Percentiles rank a stretch among this genome's conserved stretches.
Evolutionary conservation across 176 grass and related monocot species (phyloP).

Genomic region (Triticum monococcum): DNA sequence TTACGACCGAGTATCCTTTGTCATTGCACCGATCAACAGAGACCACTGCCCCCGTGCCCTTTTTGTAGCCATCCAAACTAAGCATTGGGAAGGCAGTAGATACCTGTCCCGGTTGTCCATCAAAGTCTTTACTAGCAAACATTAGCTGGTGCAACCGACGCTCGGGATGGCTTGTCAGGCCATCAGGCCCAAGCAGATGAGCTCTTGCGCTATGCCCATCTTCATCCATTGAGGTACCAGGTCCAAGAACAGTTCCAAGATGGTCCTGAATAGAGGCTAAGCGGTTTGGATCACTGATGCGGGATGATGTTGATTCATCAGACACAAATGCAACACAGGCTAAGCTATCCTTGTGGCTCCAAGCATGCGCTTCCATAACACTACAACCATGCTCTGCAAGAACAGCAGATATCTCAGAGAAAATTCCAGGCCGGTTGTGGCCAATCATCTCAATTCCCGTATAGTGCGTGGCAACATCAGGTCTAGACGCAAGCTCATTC

Average conservation of each 20-base stretch:
- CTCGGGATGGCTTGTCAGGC: constrained; percentile 29
- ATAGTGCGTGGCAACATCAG: constrained; percentile 12
- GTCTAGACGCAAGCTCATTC: not conserved
- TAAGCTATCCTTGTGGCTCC: constrained; percentile 46
- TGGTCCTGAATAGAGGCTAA: constrained; percentile 48
- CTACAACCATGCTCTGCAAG: constrained; percentile 54
- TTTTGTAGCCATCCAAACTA: not conserved
- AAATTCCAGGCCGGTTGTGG: constrained; percentile 51
- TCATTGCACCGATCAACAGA: not conserved
- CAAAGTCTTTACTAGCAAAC: constrained; percentile 47
- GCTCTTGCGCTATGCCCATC: constrained; percentile 25
- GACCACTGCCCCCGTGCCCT: not conserved
- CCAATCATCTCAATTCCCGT: constrained; percentile 64
- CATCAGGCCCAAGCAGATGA: constrained; percentile 37
- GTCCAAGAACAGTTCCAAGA: constrained; percentile 42
- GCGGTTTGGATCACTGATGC: constrained; percentile 37
- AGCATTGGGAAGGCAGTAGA: not conserved
- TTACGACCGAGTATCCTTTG: constrained; percentile 53
- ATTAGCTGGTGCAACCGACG: constrained; percentile 60
- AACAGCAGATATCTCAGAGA: constrained; percentile 60
- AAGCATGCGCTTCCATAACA: constrained; percentile 55
- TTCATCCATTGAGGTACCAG: not conserved
- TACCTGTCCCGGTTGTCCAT: not conserved
- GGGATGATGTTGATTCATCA: constrained; percentile 33
- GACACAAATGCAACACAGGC: constrained; percentile 32